Evolutionary conservation across 345 rosid genomes (phyloP).

Genomic region (Eutrema japonicum): DNA sequence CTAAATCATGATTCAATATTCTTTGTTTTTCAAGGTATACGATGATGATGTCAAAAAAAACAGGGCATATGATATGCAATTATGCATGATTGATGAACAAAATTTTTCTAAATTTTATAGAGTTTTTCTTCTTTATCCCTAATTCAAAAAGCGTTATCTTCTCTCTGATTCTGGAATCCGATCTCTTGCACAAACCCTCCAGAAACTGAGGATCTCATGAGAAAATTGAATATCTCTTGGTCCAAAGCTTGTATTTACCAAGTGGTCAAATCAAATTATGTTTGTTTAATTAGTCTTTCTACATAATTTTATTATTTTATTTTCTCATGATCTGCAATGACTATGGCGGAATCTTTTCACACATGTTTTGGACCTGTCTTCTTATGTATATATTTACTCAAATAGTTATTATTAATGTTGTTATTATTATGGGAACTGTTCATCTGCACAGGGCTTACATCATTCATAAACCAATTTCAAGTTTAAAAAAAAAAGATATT

Average conservation of each 20-base stretch:
- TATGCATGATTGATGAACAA: conserved; percentile 22
- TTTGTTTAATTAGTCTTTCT: conserved; percentile 24
- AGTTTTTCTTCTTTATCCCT: conserved; percentile 14
- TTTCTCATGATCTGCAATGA: conserved; percentile 32
- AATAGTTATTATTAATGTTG: conserved; percentile 30
- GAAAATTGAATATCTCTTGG: conserved; percentile 24
- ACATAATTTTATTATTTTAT: conserved; percentile 19
- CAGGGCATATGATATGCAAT: conserved; percentile 9
- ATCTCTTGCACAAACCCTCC: conserved; percentile 25
- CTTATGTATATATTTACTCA: conserved; percentile 24
- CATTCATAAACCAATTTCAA: conserved; percentile 28
- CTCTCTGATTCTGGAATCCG: conserved; percentile 13
- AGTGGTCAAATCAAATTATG: conserved; percentile 36
- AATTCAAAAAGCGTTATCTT: conserved; percentile 10
- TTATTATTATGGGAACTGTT: conserved; percentile 32
- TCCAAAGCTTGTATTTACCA: conserved; percentile 29
- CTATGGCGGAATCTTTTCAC: conserved; percentile 43
- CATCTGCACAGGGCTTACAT: conserved; percentile 48
- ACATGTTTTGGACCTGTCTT: conserved; percentile 39
- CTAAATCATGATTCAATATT: background rate
- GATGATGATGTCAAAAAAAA: background rate
- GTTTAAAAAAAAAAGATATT: background rate
- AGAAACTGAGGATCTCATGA: conserved; percentile 27
- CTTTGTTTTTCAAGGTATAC: background rate
- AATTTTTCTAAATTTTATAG: background rate